Percentiles rank a stretch among this genome's conserved stretches.
These are phyloP conservation scores for Globisporangium alternatum DNA, from an alignment of 352 stramenopile genomes.

Conservation along the genomic window DNA sequence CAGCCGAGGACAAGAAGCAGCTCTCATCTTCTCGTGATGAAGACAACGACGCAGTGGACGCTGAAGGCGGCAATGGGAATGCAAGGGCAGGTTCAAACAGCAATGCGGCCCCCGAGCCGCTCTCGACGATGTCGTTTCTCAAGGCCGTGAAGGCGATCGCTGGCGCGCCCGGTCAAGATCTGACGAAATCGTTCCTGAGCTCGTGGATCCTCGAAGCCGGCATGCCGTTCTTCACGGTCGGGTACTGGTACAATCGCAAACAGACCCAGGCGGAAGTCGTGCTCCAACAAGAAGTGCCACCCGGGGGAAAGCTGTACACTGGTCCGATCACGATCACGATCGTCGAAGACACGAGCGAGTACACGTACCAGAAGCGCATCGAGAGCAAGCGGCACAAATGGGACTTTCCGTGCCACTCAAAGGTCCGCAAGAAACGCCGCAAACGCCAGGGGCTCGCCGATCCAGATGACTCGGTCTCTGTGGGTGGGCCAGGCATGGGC, in stretches of 20 bases:
- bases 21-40: slow-evolving; percentile 28
- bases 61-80: slow-evolving; percentile 14
- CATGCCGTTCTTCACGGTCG: slow-evolving; percentile 86
- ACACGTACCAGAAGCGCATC: slow-evolving; percentile 78
- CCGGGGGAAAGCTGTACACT: slow-evolving; percentile 76
- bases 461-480: slow-evolving; percentile 74
- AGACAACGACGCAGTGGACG: slow-evolving; percentile 29
- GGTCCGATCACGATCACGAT: slow-evolving; percentile 83
- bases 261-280: slow-evolving; percentile 85
- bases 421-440: slow-evolving; percentile 85
- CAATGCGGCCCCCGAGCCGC: slow-evolving; percentile 35
- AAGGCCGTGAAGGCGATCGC: slow-evolving; percentile 81
- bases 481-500: slow-evolving; percentile 74
- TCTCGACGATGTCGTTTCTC: slow-evolving; percentile 76
- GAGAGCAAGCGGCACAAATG: slow-evolving; percentile 85
- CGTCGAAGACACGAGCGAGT: slow-evolving; percentile 83
- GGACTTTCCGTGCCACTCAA: slow-evolving; percentile 84
- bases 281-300: slow-evolving; percentile 77
- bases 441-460: slow-evolving; percentile 79
- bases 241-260: slow-evolving; percentile 89
- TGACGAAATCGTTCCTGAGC: slow-evolving; percentile 78
- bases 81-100: slow-evolving; percentile 16
- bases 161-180: slow-evolving; percentile 67
- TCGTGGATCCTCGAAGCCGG: slow-evolving; percentile 80
- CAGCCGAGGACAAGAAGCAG: slow-evolving; percentile 31